Base-by-base conservation (phyloP, 1,284 basidiomycete species). In the Pseudozyma pruni region DNA sequence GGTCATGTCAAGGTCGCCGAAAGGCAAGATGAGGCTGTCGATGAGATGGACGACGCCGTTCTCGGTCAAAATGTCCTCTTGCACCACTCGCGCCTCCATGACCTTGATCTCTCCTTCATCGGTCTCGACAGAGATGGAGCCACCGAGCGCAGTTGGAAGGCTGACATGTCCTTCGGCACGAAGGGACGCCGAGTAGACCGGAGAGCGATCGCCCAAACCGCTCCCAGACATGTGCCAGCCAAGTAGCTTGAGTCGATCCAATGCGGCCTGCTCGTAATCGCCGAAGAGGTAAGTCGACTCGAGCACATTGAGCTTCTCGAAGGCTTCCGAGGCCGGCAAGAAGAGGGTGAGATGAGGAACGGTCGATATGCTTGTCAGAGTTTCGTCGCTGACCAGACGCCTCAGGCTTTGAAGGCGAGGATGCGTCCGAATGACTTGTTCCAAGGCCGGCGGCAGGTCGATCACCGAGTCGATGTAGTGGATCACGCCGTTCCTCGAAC, bases 281-380 rank as follows among this genome's bases (percentile, higher is more conserved):
- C 76, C 73, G 19, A 54, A 59, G n/a, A 81, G 62, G 35, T 76
- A 81, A 7, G 48, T 45, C 8, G 50, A 61, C 50, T 81, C 79
- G 16, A 81, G 54, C 10, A 40, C 13, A 19, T 54, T 44, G 23
- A 81, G 75, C 19, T 50, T 40, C 6, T 85, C 88, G 89, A 86
- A 97, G 10, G 96, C 94, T 22, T 87, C 84, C 77, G 96, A 88
- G 14, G 90, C 86, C 0, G 96, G 95, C 2, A 96, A 86, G 82
- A 99, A 99, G 33, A 98, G 76, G 0, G 95, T 97, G 31, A 96
- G 84, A 75, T 91, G 89, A 0, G 91, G 84, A 0, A 57, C 76
- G 6, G 68, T 68, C 8, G 75, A 69, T 11, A 81, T 50, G 11
- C 66, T 72, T 20, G 61, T 57, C 13, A 81, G 31, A 5, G 68